Evolutionary conservation across 306 rosid genomes (phyloP).

Genomic region (Cucurbita maxima): DNA sequence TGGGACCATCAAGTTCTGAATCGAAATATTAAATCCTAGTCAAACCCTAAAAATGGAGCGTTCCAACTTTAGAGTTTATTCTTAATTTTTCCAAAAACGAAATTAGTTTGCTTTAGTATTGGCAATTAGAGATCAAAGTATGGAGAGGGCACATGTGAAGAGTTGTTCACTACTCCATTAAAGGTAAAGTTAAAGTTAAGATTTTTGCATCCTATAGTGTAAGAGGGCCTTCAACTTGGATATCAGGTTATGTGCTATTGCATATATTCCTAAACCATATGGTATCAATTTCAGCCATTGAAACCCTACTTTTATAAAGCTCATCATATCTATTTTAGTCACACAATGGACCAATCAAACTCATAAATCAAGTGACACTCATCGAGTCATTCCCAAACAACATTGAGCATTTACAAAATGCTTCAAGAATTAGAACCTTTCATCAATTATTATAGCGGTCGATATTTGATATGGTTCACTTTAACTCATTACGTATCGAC

Average conservation of each 20-base stretch:
- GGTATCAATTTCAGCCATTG: conserved; percentile 5
- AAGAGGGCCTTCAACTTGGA: background rate
- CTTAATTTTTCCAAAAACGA: no score
- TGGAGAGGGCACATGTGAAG: background rate
- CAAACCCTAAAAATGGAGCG: no score
- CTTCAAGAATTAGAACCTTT: background rate
- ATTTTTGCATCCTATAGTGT: background rate
- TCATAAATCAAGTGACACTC: background rate
- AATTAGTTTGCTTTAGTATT: no score
- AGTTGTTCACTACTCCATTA: background rate
- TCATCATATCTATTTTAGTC: background rate
- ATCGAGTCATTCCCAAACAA: background rate
- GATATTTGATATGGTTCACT: no score
- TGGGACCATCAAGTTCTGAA: no score
- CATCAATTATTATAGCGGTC: no score
- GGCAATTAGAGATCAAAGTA: no score
- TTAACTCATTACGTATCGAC: no score
- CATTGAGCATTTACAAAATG: background rate
- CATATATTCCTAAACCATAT: conserved; percentile 2
- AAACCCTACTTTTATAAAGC: conserved; percentile 1
- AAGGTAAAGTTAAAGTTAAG: background rate
- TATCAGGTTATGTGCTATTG: background rate
- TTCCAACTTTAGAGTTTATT: no score
- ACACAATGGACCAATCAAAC: background rate
- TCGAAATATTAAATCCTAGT: no score